Conservation (phyloP, 139 green algal genomes). For the Desmodesmus armatus region DNA sequence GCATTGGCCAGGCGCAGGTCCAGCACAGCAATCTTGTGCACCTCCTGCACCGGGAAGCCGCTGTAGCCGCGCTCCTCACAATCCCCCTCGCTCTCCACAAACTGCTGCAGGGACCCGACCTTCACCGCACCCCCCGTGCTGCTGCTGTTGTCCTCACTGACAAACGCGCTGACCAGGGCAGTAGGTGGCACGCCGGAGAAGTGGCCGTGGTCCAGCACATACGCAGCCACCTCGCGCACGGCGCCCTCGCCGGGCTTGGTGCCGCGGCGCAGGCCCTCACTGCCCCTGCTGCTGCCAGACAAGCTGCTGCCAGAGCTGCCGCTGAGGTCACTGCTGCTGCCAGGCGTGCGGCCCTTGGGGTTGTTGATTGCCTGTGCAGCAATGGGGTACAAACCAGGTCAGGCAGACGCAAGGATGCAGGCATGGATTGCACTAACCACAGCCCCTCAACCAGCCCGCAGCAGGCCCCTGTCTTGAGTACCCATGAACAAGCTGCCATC, state of each 20-base stretch:
- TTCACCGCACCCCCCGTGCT: constrained; percentile 52
- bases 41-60: constrained; percentile 59
- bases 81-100: constrained; percentile 63
- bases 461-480: too few species aligned
- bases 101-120: constrained; percentile 74
- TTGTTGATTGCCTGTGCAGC: constrained; percentile 82
- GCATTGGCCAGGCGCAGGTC: constrained; percentile 78
- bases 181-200: constrained; percentile 75
- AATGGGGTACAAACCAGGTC: too few species aligned
- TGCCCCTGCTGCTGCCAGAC: constrained; percentile 11
- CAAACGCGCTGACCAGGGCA: constrained; percentile 60
- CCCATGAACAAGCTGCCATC: too few species aligned
- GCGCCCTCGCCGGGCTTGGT: constrained; percentile 70
- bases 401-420: too few species aligned
- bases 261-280: constrained; percentile 56
- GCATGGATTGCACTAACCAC: too few species aligned
- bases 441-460: too few species aligned
- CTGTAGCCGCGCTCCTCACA: constrained; percentile 72
- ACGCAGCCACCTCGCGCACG: constrained; percentile 71
- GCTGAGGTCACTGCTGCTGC: constrained; percentile 7
- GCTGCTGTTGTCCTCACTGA: constrained; percentile 27
- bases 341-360: constrained; percentile 59
- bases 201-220: constrained; percentile 71
- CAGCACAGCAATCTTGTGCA: constrained; percentile 71
- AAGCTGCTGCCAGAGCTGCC: constrained; percentile 14